Evolutionary conservation across 1,139 yeast genomes (phyloP).

Genomic region (Nakaseomyces glabratus): DNA sequence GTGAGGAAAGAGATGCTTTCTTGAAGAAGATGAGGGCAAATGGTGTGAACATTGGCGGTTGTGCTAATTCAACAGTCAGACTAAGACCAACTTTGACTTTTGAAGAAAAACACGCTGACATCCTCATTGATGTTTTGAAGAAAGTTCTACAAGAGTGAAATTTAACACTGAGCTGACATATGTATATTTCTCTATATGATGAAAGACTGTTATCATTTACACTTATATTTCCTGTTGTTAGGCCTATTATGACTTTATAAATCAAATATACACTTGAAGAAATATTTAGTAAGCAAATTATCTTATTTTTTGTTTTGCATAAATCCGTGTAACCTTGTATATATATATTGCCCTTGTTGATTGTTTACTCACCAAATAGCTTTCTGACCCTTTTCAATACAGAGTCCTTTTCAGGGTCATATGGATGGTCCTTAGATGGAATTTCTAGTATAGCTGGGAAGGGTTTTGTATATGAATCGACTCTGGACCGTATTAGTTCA

Average conservation of each 20-base stretch:
- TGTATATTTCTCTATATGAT: too few species aligned
- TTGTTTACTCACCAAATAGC: constrained; percentile 85
- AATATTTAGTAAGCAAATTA: too few species aligned
- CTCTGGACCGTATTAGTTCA: constrained; percentile 72
- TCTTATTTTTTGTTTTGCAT: too few species aligned
- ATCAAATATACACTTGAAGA: too few species aligned
- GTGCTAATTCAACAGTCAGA: constrained; percentile 57
- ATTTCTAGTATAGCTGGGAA: constrained; percentile 96
- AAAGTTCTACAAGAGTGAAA: constrained; percentile 15
- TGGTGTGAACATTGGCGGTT: constrained; percentile 68
- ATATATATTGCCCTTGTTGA: too few species aligned
- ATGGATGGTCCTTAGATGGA: constrained; percentile 97
- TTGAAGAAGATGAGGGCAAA: constrained; percentile 41
- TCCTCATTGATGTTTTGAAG: constrained; percentile 42
- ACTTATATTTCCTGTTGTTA: too few species aligned
- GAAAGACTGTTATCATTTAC: too few species aligned
- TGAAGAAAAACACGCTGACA: constrained; percentile 57
- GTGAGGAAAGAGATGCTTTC: constrained; percentile 43
- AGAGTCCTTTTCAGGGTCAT: constrained; percentile 95
- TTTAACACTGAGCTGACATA: too few species aligned
- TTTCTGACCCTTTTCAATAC: constrained; percentile 90
- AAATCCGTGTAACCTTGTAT: too few species aligned
- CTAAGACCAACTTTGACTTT: constrained; percentile 64
- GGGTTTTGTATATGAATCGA: constrained; percentile 79
- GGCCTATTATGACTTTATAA: too few species aligned